Base-by-base conservation (phyloP, 169 alveolate genomes). In the Plasmodium vinckei region DNA sequence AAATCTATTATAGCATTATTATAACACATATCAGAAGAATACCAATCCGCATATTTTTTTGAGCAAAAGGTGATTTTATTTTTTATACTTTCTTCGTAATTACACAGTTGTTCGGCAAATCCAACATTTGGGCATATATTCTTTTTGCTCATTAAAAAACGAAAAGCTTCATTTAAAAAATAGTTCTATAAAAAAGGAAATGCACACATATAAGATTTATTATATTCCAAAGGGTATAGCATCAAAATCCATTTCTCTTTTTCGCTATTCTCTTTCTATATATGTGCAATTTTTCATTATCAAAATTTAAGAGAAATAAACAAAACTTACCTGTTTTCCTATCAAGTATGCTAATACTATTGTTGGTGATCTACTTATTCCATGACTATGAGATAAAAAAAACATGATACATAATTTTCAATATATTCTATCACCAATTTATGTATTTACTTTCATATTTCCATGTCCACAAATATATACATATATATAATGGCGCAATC, bases 21-120 rank as follows among this genome's bases (percentile, higher is more conserved):
- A 46, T 56, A 87, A 17, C 87, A 63, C 63, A 27, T 33, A 17
- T 70, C 92, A 25, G 93, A 72, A 17, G 89, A 68, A 46, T 65
- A 92, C 94, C 94, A 92, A 73, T 87, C 89, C 15, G 89, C 73
- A 69, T 92, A 92, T 87, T 92, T 92, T 60, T 60, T 87, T 27
- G 91, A 72, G 17, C 88, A 84, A 33, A 89, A 49, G 61, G 88
- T 53, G 42, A 49, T 33, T 70, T 69, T 46, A 72, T 79, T 88
- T 59, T 65, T 69, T 27, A 75, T 33, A 46, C 59, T 72, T 54
- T 73, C 25, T 68, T 92, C 94, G 60, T 69, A 92, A 44, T 87
- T 89, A 88, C 94, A 92, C 19, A 92, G 87, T 61, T 92, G 94
- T 68, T 92, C 93, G 67, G 87, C 87, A 72, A 92, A 92, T 1